Base-by-base conservation (phyloP, 179 eudicot species). In the Beta macrorhiza region DNA sequence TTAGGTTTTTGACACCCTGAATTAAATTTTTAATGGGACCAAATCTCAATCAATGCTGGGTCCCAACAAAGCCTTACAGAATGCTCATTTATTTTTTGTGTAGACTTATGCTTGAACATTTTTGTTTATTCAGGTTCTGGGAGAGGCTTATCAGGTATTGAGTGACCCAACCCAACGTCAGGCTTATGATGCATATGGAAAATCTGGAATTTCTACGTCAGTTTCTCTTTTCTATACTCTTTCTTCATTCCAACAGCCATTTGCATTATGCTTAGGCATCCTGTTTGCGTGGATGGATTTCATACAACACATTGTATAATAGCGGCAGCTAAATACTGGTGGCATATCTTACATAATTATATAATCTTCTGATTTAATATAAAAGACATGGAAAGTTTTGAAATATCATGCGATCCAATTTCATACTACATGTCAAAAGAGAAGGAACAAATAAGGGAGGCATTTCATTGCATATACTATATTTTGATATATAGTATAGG, bases 131-230 rank as follows among this genome's bases (percentile, higher is more conserved):
- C 90, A 97, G 99, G 92, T 89, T 83, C 71, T 97, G 78, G 99
- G 99, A 76, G 98, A 97, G 89, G 99, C 99, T 78, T 94, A 97
- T 83, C 99, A 97, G 89, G 99, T 97, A 74, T 72, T 97, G 82
- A 97, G 99, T 86, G 97, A 97, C 90, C 95, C 98, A 77, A 42
- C 90, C 3, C 99, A 94, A 83, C 88, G 98, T 62, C 95, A 97
- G 85, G 97, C 97, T 78, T 97, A 97, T 72, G 97, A 94, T 87
- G 85, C 97, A 82, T 79, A 87, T 81, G 99, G 98, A 79, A 97
- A 94, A 84, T 90, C 99, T 64, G 99, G 97, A 86, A 94, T 97
- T 82, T 97, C 99, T 63, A 88, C 93, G 98, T 97, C 58, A 88
- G 97, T 90, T 83, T 69, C 78, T 81, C 14, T 69, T 90, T 83